These are phyloP conservation scores for Alternaria dauci DNA, from an alignment of 2,329 filamentous ascomycete genomes.

Conservation along the genomic window DNA sequence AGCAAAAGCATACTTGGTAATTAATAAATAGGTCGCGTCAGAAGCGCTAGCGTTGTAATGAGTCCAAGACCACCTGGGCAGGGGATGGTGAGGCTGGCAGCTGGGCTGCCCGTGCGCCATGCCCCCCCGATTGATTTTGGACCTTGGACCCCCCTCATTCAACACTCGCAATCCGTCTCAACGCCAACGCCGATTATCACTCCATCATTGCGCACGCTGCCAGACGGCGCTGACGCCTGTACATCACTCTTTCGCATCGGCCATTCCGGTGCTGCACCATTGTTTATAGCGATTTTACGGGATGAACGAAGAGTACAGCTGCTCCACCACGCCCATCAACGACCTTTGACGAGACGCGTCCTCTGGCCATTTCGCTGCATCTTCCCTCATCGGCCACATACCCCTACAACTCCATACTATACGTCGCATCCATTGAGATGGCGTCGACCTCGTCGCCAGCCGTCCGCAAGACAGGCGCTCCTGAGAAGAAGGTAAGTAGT, in stretches of 20 bases:
- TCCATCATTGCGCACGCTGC: constrained; percentile 37
- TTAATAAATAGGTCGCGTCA: constrained; percentile 16
- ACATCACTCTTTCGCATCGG: constrained; percentile 23
- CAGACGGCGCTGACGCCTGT: constrained; percentile 19
- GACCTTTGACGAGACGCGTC: constrained; percentile 51
- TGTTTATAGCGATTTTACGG: constrained; percentile 33
- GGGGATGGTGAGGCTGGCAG: constrained; percentile 12
- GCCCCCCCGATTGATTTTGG: background rate
- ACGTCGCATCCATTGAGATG: constrained; percentile 58
- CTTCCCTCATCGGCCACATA: constrained; percentile 23
- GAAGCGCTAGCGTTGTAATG: constrained; percentile 20
- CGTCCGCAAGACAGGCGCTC: constrained; percentile 76
- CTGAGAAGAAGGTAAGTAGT: constrained; percentile 78
- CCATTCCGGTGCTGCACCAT: constrained; percentile 34
- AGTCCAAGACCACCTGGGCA: constrained; percentile 19
- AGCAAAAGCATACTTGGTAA: constrained; percentile 1
- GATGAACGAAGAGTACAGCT: constrained; percentile 43
- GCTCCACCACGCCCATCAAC: constrained; percentile 36
- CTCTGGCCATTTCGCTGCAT: constrained; percentile 38
- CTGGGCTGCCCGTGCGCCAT: constrained; percentile 9
- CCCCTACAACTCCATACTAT: constrained; percentile 6
- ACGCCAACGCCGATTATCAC: constrained; percentile 39
- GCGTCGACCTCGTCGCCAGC: constrained; percentile 72
- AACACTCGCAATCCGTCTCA: constrained; percentile 8
- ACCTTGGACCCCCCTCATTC: background rate